Base-by-base conservation (phyloP, 768 basidiomycete genomes). In the Leccinellum rugosiceps region DNA sequence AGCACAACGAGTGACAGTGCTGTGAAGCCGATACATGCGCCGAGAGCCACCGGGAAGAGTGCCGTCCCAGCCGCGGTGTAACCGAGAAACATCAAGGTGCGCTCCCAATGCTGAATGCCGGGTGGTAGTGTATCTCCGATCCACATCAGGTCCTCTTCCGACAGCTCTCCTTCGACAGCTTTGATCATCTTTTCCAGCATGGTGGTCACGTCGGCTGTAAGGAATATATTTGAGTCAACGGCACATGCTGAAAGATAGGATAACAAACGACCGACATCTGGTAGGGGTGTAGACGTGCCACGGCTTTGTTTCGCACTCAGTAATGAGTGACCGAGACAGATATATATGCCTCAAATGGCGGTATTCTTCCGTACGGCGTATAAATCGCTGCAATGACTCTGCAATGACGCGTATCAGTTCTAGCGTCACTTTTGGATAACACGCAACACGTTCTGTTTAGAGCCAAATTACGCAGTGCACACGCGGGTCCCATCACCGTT, bases 401-500 rank as follows among this genome's bases (percentile, higher is more conserved):
- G 41, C 6, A 43, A 43, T 43, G 41, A 43, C 2, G 6, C 41
- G 41, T 13, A 19, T 66, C 44, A 61, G 51, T 31, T 47, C 5
- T 11, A 10, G 7, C 9, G 10, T 41, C 5, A n/a, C 3, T 0
- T n/a, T 43, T 26, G 35, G 13, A 15, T 4, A 1, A 15, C 9
- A 17, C 0, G 25, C 2, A 51, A 54, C 5, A 60, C 63, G 57
- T 52, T 10, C 67, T 17, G 21, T 58, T 50, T 32, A 58, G 65
- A 10, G 63, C 65, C 23, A 68, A 53, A 14, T 56, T 61, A 8
- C 65, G 61, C 44, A 68, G 25, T 10, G 65, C 68, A 26, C 61
- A 68, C 21, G 68, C 59, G 4, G 68, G 65, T 25, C 67, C 67
- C 56, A 68, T 11, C 63, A 68, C 59, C 58, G 58, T 52, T 6